Conservation (phyloP, 768 basidiomycete species). For the Sarcomyxa edulis region DNA sequence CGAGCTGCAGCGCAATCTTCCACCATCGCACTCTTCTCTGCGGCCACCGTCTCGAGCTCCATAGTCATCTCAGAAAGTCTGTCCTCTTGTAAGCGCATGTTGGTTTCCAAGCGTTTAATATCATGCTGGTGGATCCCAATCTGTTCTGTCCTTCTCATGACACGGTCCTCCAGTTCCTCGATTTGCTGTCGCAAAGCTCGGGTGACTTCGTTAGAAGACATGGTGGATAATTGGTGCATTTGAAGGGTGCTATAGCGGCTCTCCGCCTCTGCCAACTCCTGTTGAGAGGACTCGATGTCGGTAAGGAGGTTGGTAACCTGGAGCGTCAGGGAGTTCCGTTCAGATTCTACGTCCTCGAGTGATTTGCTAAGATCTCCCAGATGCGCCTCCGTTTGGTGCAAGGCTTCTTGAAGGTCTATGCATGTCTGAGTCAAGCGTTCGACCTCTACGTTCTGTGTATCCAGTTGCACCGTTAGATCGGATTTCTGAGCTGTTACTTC, state of each 20-base stretch:
- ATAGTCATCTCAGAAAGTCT: conserved; percentile 61
- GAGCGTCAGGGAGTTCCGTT: conserved; percentile 61
- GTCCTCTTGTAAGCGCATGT: conserved; percentile 70
- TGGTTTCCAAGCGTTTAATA: conserved; percentile 70
- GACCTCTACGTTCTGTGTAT: conserved; percentile 21
- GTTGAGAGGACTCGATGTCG: conserved; percentile 49
- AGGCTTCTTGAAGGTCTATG: conserved; percentile 27
- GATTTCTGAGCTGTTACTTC: conserved; percentile 30
- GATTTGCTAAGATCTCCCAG: conserved; percentile 38
- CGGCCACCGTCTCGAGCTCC: conserved; percentile 61
- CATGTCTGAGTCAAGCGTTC: conserved; percentile 26
- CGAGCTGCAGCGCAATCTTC: conserved; percentile 80
- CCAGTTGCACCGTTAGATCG: conserved; percentile 28
- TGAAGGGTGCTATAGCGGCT: conserved; percentile 57
- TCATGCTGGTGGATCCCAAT: conserved; percentile 79
- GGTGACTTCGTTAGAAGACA: conserved; percentile 53
- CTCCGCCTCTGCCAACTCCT: conserved; percentile 53
- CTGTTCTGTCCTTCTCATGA: conserved; percentile 64
- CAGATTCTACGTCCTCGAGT: conserved; percentile 54
- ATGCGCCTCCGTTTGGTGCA: conserved; percentile 38
- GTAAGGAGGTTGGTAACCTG: conserved; percentile 58
- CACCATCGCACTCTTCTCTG: conserved; percentile 76
- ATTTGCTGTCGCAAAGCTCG: conserved; percentile 58
- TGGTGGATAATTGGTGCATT: conserved; percentile 58
- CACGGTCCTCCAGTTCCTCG: conserved; percentile 60